Evolutionary conservation across 2,329 filamentous ascomycete species (phyloP).

Genomic region (Calonectria pseudoturangicola): DNA sequence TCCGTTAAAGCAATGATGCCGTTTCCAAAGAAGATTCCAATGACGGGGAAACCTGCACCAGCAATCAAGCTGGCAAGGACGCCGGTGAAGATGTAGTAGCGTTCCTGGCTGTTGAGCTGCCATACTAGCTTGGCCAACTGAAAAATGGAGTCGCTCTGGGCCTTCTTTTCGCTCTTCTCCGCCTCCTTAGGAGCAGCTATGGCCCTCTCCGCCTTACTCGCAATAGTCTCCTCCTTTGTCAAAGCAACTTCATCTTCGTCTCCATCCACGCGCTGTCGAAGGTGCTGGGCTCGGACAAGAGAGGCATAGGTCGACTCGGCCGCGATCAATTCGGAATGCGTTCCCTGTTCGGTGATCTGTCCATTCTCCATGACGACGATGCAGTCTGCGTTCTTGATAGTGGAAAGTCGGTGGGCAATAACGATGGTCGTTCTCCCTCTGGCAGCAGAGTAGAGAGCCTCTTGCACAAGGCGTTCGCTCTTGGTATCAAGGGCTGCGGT

Average conservation of each 20-base stretch:
- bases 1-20: conserved; percentile 16
- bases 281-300: conserved; percentile 21
- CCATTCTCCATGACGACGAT: conserved; percentile 97
- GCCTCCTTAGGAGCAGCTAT: neutral
- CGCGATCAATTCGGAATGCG: conserved; percentile 80
- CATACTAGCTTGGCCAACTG: conserved; percentile 4
- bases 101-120: conserved; percentile 21
- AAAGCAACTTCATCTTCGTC: neutral
- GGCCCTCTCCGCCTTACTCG: neutral
- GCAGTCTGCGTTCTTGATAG: conserved; percentile 94
- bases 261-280: conserved; percentile 2
- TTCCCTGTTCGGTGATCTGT: conserved; percentile 88
- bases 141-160: neutral
- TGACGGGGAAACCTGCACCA: conserved; percentile 6
- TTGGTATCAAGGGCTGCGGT: conserved; percentile 85
- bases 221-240: neutral
- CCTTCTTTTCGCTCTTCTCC: neutral
- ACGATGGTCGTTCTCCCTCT: conserved; percentile 93
- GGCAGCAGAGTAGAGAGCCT: conserved; percentile 86
- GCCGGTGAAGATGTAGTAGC: conserved; percentile 12
- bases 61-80: neutral
- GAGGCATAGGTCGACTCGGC: conserved; percentile 14
- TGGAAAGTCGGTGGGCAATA: conserved; percentile 91
- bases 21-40: conserved; percentile 15
- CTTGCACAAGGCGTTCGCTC: conserved; percentile 86